Base-by-base conservation (phyloP, 2,329 filamentous ascomycete species). In the Xylaria sp. region DNA sequence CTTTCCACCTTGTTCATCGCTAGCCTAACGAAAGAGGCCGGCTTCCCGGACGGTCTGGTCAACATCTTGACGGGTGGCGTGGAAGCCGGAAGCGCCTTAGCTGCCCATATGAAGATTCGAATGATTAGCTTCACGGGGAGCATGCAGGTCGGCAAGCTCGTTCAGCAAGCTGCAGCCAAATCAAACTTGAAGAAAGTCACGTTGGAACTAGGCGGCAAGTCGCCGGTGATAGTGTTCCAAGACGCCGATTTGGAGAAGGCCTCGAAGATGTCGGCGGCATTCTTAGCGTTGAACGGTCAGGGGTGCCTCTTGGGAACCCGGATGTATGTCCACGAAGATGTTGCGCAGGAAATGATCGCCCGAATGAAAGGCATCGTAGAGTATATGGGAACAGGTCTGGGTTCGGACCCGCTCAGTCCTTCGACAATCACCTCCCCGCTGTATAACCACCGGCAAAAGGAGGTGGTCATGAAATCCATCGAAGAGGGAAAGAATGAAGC, bases 111-210 rank as follows among this genome's bases (percentile, higher is more conserved):
- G 68, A 87, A 88, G 57, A 87, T 95, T 37, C 88, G 92, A 73
- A 93, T 91, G 76, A 84, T 95, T 59, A 90, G 90, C 0, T 96
- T 96, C 74, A 95, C 93, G 0, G 93, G 93, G 34, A 92, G 89
- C 9, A 91, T 90, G 1, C 84, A 84, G 1, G 93, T 92, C 0
- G 93, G 91, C 1, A 87, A 89, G 65, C 84, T 89, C 63, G 92
- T 95, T 63, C 92, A 93, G 87, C 91, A 91, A 75, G 86, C 88
- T 76, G 91, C 92, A 0, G 86, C 90, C 4, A 82, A 86, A 1
- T 92, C 85, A 5, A 88, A 87, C 70, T 78, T 89, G 74, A 91
- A 91, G 81, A 89, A 90, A 74, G 85, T 91, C 10, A 88, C 87
- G 1, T 83, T 91, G 20, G 90, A 91, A 79, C 87, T 90, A 0